phyloP scores from a whole-genome alignment of 768 basidiomycete species.

The Thelephora aurantiotincta region DNA sequence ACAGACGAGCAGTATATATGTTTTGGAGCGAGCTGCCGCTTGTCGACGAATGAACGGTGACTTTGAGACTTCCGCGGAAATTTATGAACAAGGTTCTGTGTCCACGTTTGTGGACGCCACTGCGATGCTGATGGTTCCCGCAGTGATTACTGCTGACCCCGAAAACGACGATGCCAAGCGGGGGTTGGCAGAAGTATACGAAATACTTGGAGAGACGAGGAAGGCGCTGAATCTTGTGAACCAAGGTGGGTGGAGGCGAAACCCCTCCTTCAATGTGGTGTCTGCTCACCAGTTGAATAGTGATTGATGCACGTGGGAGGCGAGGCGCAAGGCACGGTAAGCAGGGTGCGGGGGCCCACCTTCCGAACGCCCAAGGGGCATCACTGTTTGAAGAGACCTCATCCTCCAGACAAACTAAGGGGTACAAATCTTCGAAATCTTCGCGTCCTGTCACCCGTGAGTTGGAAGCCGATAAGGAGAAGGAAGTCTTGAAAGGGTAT shows the following conservation, averaged over 20 bases:
- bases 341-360: conserved; percentile 7
- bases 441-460: conserved; percentile 39
- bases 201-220: conserved; percentile 64
- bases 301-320: conserved; percentile 21
- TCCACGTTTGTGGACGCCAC: background rate
- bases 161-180: conserved; percentile 73
- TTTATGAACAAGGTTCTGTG: conserved; percentile 64
- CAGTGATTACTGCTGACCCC: conserved; percentile 67
- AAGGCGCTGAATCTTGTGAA: conserved; percentile 77
- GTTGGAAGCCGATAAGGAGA: conserved; percentile 53
- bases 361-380: conserved; percentile 13
- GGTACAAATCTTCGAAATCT: conserved; percentile 30
- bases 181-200: conserved; percentile 83
- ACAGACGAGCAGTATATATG: conserved; percentile 61
- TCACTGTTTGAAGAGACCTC: conserved; percentile 55
- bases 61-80: conserved; percentile 61
- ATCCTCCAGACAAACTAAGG: conserved; percentile 12
- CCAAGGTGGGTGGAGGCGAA: conserved; percentile 38
- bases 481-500: conserved; percentile 46
- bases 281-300: conserved; percentile 8
- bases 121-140: background rate
- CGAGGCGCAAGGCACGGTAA: conserved; percentile 5
- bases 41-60: conserved; percentile 72
- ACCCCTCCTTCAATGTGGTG: background rate
- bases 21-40: conserved; percentile 65